Evolutionary conservation across 2,329 filamentous ascomycete species (phyloP).

Genomic region (Westerdykella ornata): DNA sequence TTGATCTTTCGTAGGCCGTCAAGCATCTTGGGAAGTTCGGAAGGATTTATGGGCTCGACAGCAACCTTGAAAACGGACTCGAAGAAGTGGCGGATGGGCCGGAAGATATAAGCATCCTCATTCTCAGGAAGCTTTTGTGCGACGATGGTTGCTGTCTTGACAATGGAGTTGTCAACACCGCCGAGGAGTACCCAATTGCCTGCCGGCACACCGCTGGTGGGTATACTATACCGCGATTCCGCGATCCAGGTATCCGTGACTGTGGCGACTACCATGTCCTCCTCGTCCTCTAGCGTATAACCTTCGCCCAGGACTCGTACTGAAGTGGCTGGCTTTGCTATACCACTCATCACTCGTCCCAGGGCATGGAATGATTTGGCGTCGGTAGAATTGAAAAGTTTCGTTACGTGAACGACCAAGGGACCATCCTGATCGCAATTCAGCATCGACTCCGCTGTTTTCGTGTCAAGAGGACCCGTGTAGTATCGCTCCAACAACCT

Average conservation of each 20-base stretch:
- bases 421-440: constrained; percentile 84
- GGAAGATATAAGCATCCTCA: constrained; percentile 93
- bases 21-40: constrained; percentile 96
- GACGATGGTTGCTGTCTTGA: constrained; percentile 91
- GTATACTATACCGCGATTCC: constrained; percentile 87
- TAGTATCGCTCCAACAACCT: constrained; percentile 80
- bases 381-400: constrained; percentile 83
- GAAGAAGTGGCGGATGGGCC: constrained; percentile 86
- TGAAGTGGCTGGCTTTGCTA: constrained; percentile 70
- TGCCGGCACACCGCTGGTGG: constrained; percentile 84
- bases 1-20: constrained; percentile 94
- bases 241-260: constrained; percentile 84
- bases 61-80: constrained; percentile 97
- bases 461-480: constrained; percentile 79
- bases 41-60: constrained; percentile 96
- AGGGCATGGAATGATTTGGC: constrained; percentile 88
- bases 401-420: constrained; percentile 84
- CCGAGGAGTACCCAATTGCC: constrained; percentile 89
- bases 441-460: constrained; percentile 71
- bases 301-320: constrained; percentile 91
- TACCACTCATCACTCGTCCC: constrained; percentile 87
- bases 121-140: constrained; percentile 72
- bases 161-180: constrained; percentile 94
- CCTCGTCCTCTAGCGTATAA: constrained; percentile 93
- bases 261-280: constrained; percentile 87